Evolutionary conservation across 768 basidiomycete species (phyloP).

Genomic region (Auricularia auricula-judae): DNA sequence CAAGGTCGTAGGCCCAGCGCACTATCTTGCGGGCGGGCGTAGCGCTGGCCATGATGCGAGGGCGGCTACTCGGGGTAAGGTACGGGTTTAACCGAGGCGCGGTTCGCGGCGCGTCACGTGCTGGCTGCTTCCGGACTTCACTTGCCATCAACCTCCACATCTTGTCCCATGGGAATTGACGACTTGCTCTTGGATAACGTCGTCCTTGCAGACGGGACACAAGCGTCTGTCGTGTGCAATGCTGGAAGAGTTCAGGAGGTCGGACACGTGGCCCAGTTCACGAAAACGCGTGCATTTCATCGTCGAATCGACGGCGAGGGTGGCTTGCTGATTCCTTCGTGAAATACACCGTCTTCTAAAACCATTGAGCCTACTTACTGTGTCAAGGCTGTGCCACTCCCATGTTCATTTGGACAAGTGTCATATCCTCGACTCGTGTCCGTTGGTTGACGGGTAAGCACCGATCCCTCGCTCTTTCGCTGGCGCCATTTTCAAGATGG

Average conservation of each 20-base stretch:
- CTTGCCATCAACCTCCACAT: background rate
- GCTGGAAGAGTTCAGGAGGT: background rate
- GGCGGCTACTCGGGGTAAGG: background rate
- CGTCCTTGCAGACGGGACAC: background rate
- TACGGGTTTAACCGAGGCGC: too few relatives aligned
- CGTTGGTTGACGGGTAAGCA: constrained; percentile 40
- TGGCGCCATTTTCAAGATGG: background rate
- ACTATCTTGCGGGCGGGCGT: constrained; percentile 2
- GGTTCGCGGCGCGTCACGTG: background rate
- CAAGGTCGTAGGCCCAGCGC: constrained; percentile 6
- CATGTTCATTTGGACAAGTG: constrained; percentile 64
- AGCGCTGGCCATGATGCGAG: background rate
- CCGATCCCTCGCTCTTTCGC: background rate
- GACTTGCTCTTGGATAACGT: background rate
- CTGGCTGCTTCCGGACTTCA: too few relatives aligned
- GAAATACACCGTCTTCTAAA: background rate
- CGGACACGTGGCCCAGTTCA: background rate
- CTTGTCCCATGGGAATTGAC: background rate
- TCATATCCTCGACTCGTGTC: constrained; percentile 48
- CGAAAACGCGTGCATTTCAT: background rate
- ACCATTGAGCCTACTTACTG: background rate
- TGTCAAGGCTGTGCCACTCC: constrained; percentile 40
- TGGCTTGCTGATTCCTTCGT: constrained; percentile 24
- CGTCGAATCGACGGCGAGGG: constrained; percentile 15
- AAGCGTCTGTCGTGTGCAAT: background rate